Percentiles rank a stretch among this genome's conserved stretches.
phyloP scores from a whole-genome alignment of 2,329 filamentous ascomycete genomes.

The Metarhizium guizhouense region DNA sequence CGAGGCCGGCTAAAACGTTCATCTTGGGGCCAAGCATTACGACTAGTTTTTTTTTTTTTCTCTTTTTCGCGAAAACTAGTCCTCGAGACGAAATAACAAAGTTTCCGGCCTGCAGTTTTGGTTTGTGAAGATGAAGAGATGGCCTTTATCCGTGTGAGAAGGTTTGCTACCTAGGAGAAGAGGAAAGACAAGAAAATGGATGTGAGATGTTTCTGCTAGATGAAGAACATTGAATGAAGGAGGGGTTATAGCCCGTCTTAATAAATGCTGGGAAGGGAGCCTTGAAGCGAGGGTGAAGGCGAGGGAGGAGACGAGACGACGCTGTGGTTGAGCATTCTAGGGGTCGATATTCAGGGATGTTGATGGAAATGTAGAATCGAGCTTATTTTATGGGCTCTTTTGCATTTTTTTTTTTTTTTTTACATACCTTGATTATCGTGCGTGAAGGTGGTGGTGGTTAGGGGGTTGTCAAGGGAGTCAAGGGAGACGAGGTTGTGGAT shows the following conservation, averaged over 20 bases:
- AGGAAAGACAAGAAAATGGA: background rate
- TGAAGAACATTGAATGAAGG: background rate
- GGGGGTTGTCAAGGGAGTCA: too few species aligned
- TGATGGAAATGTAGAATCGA: background rate
- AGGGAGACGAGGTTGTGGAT: too few species aligned
- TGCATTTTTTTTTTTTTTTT: too few species aligned
- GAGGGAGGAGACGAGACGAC: background rate
- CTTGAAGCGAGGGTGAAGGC: background rate
- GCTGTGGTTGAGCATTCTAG: background rate
- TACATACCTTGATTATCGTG: too few species aligned
- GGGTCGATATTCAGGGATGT: background rate
- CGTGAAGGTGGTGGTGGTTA: too few species aligned
- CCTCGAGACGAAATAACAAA: too few species aligned
- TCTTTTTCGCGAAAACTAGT: too few species aligned
- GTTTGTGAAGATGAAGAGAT: too few species aligned
- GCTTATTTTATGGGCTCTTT: too few species aligned
- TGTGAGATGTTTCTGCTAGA: background rate
- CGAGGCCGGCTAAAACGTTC: conserved; percentile 13
- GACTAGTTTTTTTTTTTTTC: too few species aligned
- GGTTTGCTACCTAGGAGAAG: background rate
- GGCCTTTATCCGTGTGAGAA: background rate
- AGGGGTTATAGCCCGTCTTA: background rate
- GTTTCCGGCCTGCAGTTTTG: too few species aligned
- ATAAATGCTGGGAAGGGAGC: background rate
- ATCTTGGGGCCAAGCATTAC: conserved; percentile 21